phyloP scores from a whole-genome alignment of 192 early-diverging fungal species.

The Backusella mclennaniae region DNA sequence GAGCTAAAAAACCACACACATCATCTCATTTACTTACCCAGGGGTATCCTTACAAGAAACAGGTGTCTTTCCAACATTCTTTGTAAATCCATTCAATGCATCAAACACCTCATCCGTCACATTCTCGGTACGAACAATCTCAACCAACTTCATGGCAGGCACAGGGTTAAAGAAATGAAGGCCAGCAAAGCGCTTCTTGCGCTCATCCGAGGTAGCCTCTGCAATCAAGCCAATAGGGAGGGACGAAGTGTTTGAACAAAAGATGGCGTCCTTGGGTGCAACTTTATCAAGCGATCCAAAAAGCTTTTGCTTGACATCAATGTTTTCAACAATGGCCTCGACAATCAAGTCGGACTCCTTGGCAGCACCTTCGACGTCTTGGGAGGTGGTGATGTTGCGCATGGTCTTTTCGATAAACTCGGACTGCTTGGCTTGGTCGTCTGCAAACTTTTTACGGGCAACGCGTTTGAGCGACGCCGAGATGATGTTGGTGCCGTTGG shows the following conservation, averaged over 20 bases:
- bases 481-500: conserved; percentile 84
- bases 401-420: conserved; percentile 72
- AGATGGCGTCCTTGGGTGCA: conserved; percentile 72
- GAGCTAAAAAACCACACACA: background rate
- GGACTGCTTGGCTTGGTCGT: conserved; percentile 58
- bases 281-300: conserved; percentile 72
- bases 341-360: conserved; percentile 77
- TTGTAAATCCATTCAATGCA: conserved; percentile 64
- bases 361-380: conserved; percentile 61
- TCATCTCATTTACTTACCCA: conserved; percentile 49
- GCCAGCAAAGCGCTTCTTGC: conserved; percentile 70
- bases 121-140: conserved; percentile 78
- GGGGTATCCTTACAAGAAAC: conserved; percentile 97
- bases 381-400: conserved; percentile 64
- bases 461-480: conserved; percentile 79
- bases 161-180: conserved; percentile 99
- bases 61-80: conserved; percentile 80
- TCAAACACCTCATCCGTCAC: conserved; percentile 63
- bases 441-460: conserved; percentile 86
- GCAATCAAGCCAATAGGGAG: conserved; percentile 85
- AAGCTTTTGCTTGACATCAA: conserved; percentile 80
- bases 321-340: conserved; percentile 96
- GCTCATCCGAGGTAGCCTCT: conserved; percentile 49
- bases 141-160: conserved; percentile 98
- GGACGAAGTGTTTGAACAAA: conserved; percentile 93